phyloP scores from a whole-genome alignment of 305 asterid genomes.

The Fraxinus floribunda region DNA sequence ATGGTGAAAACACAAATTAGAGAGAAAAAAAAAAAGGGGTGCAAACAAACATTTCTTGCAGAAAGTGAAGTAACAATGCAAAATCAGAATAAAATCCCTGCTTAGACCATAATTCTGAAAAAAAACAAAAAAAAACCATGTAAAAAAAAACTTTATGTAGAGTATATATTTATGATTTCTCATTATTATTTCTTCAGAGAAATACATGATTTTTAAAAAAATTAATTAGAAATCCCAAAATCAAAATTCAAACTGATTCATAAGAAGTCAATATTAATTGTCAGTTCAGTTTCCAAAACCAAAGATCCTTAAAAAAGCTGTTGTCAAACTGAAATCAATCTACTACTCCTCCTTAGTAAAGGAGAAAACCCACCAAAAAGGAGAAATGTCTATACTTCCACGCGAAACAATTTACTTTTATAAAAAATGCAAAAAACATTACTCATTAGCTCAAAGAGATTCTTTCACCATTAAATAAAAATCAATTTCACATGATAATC shows the following conservation, averaged over 20 bases:
- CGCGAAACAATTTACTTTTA: background rate
- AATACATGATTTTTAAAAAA: background rate
- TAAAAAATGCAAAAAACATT: background rate
- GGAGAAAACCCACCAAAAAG: background rate
- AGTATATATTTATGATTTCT: background rate
- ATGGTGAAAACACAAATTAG: constrained; percentile 11
- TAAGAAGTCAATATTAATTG: background rate
- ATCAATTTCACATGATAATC: background rate
- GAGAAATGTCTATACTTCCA: background rate
- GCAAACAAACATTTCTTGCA: background rate
- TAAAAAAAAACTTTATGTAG: background rate
- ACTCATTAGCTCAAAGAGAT: background rate
- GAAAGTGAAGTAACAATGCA: background rate
- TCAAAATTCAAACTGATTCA: background rate
- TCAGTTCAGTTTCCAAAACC: background rate
- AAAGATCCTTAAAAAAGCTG: background rate
- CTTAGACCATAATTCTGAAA: background rate
- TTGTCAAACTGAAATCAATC: background rate
- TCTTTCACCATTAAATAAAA: background rate
- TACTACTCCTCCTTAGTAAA: background rate
- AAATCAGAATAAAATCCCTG: background rate
- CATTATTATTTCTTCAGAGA: background rate
- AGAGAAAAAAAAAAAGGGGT: background rate
- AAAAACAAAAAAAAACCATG: too few relatives aligned
- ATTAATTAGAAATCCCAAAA: background rate